These are phyloP conservation scores for Dipteronia dyeriana DNA, from an alignment of 345 rosid species.

Conservation along the genomic window DNA sequence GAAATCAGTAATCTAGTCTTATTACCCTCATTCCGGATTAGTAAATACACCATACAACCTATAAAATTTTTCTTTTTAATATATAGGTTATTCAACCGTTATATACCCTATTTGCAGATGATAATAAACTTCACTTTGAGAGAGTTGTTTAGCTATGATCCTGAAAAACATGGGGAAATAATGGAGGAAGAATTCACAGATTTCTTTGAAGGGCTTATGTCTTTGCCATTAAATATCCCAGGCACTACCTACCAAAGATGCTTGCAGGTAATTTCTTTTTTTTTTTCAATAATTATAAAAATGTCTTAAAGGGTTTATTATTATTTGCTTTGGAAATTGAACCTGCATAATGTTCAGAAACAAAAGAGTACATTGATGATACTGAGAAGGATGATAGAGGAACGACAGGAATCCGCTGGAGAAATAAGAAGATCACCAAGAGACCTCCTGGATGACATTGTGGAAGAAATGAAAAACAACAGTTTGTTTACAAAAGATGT, in stretches of 20 bases:
- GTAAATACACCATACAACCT: neutral
- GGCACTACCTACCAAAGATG: conserved; percentile 29
- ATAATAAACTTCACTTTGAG: conserved; percentile 26
- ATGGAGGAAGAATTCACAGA: conserved; percentile 20
- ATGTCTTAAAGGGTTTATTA: too few relatives aligned
- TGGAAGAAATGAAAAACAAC: conserved; percentile 11
- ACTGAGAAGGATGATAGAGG: conserved; percentile 19
- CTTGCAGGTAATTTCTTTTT: conserved; percentile 18
- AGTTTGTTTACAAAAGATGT: conserved; percentile 15
- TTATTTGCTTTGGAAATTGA: neutral
- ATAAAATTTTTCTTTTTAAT: neutral
- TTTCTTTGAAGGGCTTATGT: conserved; percentile 29
- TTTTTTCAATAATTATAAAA: too few relatives aligned
- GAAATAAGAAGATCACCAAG: conserved; percentile 6
- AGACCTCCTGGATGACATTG: conserved; percentile 27
- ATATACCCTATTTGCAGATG: conserved; percentile 15
- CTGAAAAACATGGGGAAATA: conserved; percentile 16
- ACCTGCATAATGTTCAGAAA: conserved; percentile 2
- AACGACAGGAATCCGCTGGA: conserved; percentile 1
- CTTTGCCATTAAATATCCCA: conserved; percentile 33
- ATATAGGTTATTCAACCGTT: neutral
- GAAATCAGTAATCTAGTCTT: too few relatives aligned
- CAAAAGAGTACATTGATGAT: conserved; percentile 24
- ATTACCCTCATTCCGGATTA: too few relatives aligned
- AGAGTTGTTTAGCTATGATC: conserved; percentile 25